These are phyloP conservation scores for Kodamaea ohmeri DNA, from an alignment of 1,139 yeast species.

Conservation along the genomic window DNA sequence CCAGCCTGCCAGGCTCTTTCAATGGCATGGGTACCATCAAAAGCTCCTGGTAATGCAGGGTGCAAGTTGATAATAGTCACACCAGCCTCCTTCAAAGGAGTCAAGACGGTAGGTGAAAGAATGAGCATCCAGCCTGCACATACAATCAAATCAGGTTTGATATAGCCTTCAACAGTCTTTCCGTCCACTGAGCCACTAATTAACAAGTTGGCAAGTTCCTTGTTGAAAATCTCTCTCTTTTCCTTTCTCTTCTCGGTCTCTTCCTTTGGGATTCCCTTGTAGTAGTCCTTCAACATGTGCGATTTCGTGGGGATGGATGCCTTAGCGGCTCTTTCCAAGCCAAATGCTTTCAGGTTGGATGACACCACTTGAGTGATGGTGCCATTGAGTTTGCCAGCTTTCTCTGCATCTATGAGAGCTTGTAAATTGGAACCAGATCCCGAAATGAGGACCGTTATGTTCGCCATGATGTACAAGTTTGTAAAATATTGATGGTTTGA, in stretches of 20 bases:
- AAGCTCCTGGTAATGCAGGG: constrained; percentile 96
- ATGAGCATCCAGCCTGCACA: constrained; percentile 99
- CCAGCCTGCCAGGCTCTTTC: constrained; percentile 96
- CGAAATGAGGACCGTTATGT: constrained; percentile 77
- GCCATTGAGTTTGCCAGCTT: constrained; percentile 46
- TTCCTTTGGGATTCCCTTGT: constrained; percentile 68
- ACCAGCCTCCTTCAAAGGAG: constrained; percentile 57
- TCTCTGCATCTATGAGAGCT: constrained; percentile 79
- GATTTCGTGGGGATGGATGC: constrained; percentile 66
- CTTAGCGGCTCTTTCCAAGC: constrained; percentile 70
- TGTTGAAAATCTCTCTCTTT: constrained; percentile 71
- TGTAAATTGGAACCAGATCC: constrained; percentile 94
- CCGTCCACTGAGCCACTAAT: constrained; percentile 42
- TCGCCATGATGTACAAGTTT: constrained; percentile 15
- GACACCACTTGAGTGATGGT: constrained; percentile 74
- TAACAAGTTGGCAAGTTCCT: constrained; percentile 70
- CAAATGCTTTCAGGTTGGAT: constrained; percentile 79
- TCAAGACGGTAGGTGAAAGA: constrained; percentile 70
- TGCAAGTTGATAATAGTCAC: constrained; percentile 87
- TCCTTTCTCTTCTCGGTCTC: constrained; percentile 51
- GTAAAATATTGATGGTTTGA: constrained; percentile 4
- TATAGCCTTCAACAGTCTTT: constrained; percentile 25
- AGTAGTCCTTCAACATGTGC: constrained; percentile 74
- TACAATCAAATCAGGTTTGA: constrained; percentile 76
- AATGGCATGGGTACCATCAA: constrained; percentile 96